Evolutionary conservation across 345 rosid genomes (phyloP), one percentile per base, ranked within the genome.

Genomic region (Rhodomyrtus tomentosa): DNA sequence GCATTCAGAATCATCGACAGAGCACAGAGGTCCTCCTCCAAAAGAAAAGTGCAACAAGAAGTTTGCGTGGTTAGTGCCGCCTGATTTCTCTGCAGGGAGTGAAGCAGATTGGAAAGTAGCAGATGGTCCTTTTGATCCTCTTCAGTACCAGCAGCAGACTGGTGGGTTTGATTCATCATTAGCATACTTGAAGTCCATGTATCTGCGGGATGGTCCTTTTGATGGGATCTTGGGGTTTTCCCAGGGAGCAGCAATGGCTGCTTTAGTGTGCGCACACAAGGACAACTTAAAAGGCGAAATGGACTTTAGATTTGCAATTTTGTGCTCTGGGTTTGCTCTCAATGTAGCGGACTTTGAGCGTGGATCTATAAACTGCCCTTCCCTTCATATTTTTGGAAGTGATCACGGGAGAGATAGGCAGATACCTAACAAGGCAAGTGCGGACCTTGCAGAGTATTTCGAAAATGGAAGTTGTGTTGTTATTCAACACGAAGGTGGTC

Each of bases 241-340:
- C 54, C 99, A 93, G 83, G 99, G 99, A 86, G 99, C 99, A 3
- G 99, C 98, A 42, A 93, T 94, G 98, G 93, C 97, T 84, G 96
- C 96, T 86, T 89, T 91, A 45, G 85, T 92, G 22, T 90, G 96
- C 84, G 93, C 90, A 5, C 88, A 49, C 84, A 83, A 84, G 32
- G 89, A 85, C 62, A 88, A 76, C 83, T 87, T 91, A 32, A 86
- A 85, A 83, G 92, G 88, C 84, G 95, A 89, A 86, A 91, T 95
- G 42, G 89, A 91, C 84, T 93, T 96, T 84, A 90, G 99, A 88
- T 96, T 97, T 84, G 95, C 90, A 82, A 88, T 97, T 81, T 82
- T 96, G 87, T 97, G 99, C 89, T 95, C 99, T 21, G 98, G 98
- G 29, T 96, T 93, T 86, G 88, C 91, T 25, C 58, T 85, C 83